These are phyloP conservation scores for Phtheirospermum japonicum DNA, from an alignment of 257 asterid species.

Conservation along the genomic window DNA sequence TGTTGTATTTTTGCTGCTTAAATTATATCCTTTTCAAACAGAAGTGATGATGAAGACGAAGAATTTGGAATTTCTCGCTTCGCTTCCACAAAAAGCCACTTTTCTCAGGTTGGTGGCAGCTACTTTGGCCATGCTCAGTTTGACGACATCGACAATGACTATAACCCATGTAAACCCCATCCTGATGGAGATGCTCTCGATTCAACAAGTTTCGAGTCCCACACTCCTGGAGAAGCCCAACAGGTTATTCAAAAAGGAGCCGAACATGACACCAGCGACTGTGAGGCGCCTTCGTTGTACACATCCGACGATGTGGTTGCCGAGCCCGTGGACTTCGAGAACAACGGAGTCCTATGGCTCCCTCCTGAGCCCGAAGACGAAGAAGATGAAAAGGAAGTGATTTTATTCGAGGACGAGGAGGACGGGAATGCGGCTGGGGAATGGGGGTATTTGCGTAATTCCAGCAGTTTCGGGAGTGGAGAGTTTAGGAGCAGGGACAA, in stretches of 20 bases:
- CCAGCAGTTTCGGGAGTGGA: constrained; percentile 67
- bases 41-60: constrained; percentile 79
- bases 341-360: constrained; percentile 87
- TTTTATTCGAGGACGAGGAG: constrained; percentile 66
- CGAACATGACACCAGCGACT: constrained; percentile 50
- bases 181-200: constrained; percentile 60
- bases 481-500: constrained; percentile 67
- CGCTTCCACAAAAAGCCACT: constrained; percentile 43
- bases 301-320: constrained; percentile 51
- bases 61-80: constrained; percentile 53
- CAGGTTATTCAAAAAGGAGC: constrained; percentile 39
- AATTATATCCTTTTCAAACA: constrained; percentile 46
- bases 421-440: constrained; percentile 78
- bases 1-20: no score
- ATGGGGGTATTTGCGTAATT: constrained; percentile 64
- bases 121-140: constrained; percentile 49
- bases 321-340: constrained; percentile 89
- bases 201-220: constrained; percentile 49
- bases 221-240: constrained; percentile 48
- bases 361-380: constrained; percentile 97
- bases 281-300: constrained; percentile 69
- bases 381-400: constrained; percentile 77
- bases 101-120: constrained; percentile 48
- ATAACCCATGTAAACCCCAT: constrained; percentile 52
- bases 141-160: constrained; percentile 50